phyloP scores from a whole-genome alignment of 75 land plant genomes.

The Larix kaempferi region DNA sequence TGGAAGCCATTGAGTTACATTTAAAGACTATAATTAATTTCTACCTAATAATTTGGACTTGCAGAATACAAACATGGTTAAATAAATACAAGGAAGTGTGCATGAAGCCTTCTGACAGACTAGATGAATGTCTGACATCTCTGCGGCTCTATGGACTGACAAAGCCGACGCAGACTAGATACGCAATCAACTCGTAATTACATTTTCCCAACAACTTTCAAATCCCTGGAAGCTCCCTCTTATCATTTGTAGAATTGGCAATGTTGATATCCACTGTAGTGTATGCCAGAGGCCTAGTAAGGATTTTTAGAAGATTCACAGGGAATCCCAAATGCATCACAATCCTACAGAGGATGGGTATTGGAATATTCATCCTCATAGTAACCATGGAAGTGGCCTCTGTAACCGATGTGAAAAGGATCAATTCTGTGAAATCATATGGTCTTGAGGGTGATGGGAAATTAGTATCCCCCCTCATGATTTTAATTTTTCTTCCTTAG shows the following conservation, averaged over 20 bases:
- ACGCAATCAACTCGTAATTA: no score
- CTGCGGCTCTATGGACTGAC: no score
- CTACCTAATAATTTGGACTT: no score
- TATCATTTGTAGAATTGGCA: constrained; percentile 41
- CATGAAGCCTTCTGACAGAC: no score
- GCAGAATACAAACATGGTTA: no score
- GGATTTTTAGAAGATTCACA: constrained; percentile 27
- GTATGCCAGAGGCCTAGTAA: constrained; percentile 49
- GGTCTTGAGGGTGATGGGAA: constrained; percentile 4
- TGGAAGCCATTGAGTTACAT: no score
- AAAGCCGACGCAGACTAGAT: no score
- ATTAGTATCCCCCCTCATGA: constrained; percentile 75
- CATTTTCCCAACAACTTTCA: no score
- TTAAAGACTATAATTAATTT: no score
- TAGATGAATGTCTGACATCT: no score
- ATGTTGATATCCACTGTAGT: constrained; percentile 43
- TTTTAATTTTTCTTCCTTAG: constrained; percentile 79
- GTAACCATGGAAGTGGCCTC: constrained; percentile 38
- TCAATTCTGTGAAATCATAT: constrained; percentile 24
- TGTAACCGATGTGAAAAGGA: constrained; percentile 31
- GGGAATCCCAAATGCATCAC: constrained; percentile 41
- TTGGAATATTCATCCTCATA: constrained; percentile 39
- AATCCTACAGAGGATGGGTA: constrained; percentile 50
- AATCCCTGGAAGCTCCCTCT: constrained; percentile 57
- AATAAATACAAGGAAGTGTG: no score